Evolutionary conservation across 306 rosid genomes (phyloP).

Genomic region (Canavalia ensiformis): DNA sequence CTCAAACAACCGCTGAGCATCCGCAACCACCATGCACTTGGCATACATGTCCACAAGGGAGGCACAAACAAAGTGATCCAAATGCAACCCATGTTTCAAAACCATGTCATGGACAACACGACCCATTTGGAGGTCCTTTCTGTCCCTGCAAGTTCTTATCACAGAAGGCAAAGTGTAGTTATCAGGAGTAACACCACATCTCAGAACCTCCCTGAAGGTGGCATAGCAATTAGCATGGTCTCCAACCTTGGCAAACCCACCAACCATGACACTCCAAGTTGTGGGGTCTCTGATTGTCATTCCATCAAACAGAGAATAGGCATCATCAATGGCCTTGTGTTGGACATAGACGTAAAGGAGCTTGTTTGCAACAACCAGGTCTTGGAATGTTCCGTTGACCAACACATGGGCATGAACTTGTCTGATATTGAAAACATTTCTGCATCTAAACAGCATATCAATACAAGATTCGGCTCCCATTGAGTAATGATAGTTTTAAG

Average conservation of each 20-base stretch:
- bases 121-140: conserved; percentile 62
- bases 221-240: conserved; percentile 60
- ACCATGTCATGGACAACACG: conserved; percentile 60
- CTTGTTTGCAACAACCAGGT: conserved; percentile 73
- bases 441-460: conserved; percentile 60
- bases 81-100: conserved; percentile 64
- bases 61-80: conserved; percentile 67
- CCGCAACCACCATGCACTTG: conserved; percentile 61
- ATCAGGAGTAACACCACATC: conserved; percentile 57
- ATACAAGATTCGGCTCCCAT: conserved; percentile 56
- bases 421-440: conserved; percentile 59
- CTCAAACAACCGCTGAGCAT: conserved; percentile 66
- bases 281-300: conserved; percentile 63
- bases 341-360: conserved; percentile 65
- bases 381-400: conserved; percentile 57
- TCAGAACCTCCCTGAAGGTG: conserved; percentile 68
- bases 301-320: conserved; percentile 59
- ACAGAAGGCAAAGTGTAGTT: conserved; percentile 74
- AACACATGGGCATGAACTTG: conserved; percentile 66
- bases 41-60: conserved; percentile 79
- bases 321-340: conserved; percentile 58
- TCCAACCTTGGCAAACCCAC: conserved; percentile 73
- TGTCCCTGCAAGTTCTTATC: conserved; percentile 70
- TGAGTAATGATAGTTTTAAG: conserved; percentile 1
- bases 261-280: conserved; percentile 75